Evolutionary conservation across 768 basidiomycete genomes (phyloP).

Genomic region (Tulasnella sp.): DNA sequence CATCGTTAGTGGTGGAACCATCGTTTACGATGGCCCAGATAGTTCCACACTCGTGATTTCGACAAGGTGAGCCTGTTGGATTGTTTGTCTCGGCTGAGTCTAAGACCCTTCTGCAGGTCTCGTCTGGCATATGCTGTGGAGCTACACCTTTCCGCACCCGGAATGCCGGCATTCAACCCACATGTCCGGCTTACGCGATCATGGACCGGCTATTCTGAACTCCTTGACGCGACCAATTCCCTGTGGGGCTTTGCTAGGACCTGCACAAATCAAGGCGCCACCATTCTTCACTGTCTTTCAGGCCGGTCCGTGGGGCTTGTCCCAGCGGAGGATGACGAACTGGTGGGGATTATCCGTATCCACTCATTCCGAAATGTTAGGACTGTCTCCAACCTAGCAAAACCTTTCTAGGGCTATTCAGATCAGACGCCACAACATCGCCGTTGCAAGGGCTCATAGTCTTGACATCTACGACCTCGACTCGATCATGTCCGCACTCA

Average conservation of each 20-base stretch:
- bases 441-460: neutral
- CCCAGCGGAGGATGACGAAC: neutral
- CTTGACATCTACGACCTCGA: neutral
- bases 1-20: neutral
- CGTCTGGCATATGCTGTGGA: no score
- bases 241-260: neutral
- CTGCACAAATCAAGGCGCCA: neutral
- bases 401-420: neutral
- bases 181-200: neutral
- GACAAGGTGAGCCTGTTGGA: no score
- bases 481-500: neutral
- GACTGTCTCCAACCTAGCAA: neutral
- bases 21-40: no score
- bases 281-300: neutral
- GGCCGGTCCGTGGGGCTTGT: neutral
- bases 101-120: no score
- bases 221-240: neutral
- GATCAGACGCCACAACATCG: neutral
- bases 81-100: no score
- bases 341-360: neutral
- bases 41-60: no score
- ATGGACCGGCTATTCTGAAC: neutral
- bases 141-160: no score
- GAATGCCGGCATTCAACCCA: no score
- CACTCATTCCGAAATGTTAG: no score